phyloP scores from a whole-genome alignment of 192 early-diverging fungal genomes.

The Kappamyces sp. region DNA sequence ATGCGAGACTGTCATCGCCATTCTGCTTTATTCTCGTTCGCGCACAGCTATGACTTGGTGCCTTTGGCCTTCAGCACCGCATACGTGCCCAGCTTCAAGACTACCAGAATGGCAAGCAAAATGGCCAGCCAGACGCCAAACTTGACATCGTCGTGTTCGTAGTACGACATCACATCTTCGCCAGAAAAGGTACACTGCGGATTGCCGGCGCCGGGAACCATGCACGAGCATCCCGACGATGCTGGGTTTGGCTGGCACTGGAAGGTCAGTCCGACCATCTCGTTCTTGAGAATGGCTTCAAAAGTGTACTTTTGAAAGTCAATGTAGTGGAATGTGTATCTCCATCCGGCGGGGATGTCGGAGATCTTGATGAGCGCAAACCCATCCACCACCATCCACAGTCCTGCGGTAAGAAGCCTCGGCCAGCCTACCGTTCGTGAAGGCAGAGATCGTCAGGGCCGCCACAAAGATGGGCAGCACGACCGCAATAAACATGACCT shows the following conservation, averaged over 20 bases:
- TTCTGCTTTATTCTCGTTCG: too few relatives aligned
- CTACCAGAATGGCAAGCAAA: not conserved
- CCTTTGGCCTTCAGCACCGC: not conserved
- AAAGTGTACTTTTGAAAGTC: conserved; percentile 16
- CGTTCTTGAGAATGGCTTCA: conserved; percentile 11
- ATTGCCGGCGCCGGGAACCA: not conserved
- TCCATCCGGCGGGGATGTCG: conserved; percentile 1
- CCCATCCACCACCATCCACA: conserved; percentile 16
- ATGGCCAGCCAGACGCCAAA: not conserved
- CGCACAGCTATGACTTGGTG: too few relatives aligned
- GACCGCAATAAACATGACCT: conserved; percentile 27
- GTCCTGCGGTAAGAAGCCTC: not conserved
- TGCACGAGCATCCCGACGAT: not conserved
- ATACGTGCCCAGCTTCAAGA: conserved; percentile 7
- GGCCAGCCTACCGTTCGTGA: conserved; percentile 1
- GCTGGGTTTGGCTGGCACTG: not conserved
- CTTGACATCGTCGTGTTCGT: not conserved
- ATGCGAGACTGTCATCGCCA: too few relatives aligned
- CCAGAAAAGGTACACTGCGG: not conserved
- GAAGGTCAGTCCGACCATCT: conserved; percentile 4
- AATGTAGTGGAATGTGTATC: conserved; percentile 15
- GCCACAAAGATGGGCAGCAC: conserved; percentile 36
- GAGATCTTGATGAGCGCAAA: not conserved
- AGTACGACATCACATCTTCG: conserved; percentile 5
- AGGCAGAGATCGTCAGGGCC: conserved; percentile 24